Base-by-base conservation (phyloP, 805 yeast species). In the Myxozyma melibiosi region DNA sequence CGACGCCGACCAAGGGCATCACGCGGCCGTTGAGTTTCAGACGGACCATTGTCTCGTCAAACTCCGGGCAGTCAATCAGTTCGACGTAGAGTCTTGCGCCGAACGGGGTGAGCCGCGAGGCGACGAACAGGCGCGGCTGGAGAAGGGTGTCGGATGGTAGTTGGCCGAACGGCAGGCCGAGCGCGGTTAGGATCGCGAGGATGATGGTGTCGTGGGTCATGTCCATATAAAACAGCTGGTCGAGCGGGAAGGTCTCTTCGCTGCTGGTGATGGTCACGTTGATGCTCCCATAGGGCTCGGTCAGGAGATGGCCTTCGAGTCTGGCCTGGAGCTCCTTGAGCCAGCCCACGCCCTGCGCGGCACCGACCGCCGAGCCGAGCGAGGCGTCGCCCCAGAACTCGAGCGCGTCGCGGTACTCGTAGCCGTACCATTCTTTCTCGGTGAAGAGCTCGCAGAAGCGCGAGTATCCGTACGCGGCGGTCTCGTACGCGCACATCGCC, bases 121-220 rank as follows among this genome's bases (percentile, higher is more conserved):
- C 59, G 34, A 75, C 70, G 53, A 74, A 70, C 49, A 72, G 71
- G 18, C 78, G 67, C 3, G 78, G 77, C 22, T 65, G 73, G 51
- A 69, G 68, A 55, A 82, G 76, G 47, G 73, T 72, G 58, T 75
- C 76, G 4, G 78, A 68, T 2, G 84, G 78, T 39, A 82, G 74
- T 39, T 75, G 73, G 8, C 61, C 63, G 22, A 59, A 51, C 2
- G 61, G 75, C 45, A 87, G 68, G 6, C 89, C 90, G 46, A 87
- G 71, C 1, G 92, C 87, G 28, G 88, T 74, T 65, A 84, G 73
- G 64, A 78, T 83, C 40, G 84, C 74, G 61, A 83, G 75, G 40
- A 88, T 71, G 61, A 85, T 86, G 37, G 85, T 80, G 68, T 89
- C 96, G 67, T 89, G 96, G 14, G 88, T 77, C 74, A 88, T 85